Evolutionary conservation across 306 rosid genomes (phyloP).

Genomic region (Lithocarpus polystachyus): DNA sequence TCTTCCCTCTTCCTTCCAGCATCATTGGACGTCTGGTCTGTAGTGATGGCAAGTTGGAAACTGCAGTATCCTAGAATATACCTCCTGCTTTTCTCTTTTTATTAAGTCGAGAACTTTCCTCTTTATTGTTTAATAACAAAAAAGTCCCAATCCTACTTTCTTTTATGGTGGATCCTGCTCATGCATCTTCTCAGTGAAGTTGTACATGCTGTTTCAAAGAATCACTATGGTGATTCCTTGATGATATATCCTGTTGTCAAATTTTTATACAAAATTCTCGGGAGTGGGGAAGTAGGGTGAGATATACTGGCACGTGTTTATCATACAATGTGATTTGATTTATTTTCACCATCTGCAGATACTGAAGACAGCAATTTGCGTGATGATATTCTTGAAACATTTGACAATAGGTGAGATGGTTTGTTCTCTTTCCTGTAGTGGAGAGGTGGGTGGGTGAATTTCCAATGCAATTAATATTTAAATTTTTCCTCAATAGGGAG

Average conservation of each 20-base stretch:
- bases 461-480: not conserved
- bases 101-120: not conserved
- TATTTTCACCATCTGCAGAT: slow-evolving; percentile 38
- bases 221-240: not conserved
- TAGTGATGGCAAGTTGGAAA: not conserved
- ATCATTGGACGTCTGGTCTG: not conserved
- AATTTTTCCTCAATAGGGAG: slow-evolving; percentile 39
- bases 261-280: not conserved
- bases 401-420: slow-evolving; percentile 54
- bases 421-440: slow-evolving; percentile 9
- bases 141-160: not conserved
- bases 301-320: not conserved
- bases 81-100: no score
- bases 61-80: not conserved
- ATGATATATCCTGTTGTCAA: not conserved
- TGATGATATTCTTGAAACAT: slow-evolving; percentile 60
- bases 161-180: not conserved
- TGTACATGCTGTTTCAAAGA: not conserved
- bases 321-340: not conserved
- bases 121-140: not conserved
- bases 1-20: no score
- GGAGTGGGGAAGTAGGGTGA: not conserved
- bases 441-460: not conserved
- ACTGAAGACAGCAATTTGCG: slow-evolving; percentile 60
- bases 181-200: not conserved